phyloP scores from a whole-genome alignment of 108 stramenopile genomes.

The Fragilariopsis cylindrus region DNA sequence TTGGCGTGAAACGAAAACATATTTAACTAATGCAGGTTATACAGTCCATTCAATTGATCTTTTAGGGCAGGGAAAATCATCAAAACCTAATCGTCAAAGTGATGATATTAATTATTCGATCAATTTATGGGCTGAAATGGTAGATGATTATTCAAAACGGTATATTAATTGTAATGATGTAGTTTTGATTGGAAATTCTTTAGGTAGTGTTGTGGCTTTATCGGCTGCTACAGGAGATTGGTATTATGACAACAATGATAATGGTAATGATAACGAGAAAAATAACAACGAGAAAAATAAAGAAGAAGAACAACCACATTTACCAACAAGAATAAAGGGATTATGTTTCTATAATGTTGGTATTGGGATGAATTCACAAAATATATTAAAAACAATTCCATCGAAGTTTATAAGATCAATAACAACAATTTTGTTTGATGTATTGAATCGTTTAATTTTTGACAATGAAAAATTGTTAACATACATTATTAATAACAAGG shows the following conservation, averaged over 20 bases:
- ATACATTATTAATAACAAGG: slow-evolving; percentile 51
- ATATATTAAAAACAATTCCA: slow-evolving; percentile 47
- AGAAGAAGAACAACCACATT: neutral
- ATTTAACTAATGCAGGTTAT: slow-evolving; percentile 47
- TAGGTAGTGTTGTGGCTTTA: slow-evolving; percentile 61
- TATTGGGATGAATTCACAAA: slow-evolving; percentile 62
- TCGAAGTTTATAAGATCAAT: slow-evolving; percentile 30
- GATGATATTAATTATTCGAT: slow-evolving; percentile 56
- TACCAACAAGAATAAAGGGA: slow-evolving; percentile 33
- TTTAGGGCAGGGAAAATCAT: slow-evolving; percentile 60
- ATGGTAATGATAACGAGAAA: neutral
- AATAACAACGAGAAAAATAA: slow-evolving; percentile 12
- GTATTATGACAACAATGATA: neutral
- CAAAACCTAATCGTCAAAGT: slow-evolving; percentile 41
- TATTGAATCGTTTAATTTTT: slow-evolving; percentile 52
- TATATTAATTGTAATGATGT: slow-evolving; percentile 32
- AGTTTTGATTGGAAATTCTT: slow-evolving; percentile 61
- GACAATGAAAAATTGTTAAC: slow-evolving; percentile 43
- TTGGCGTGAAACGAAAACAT: slow-evolving; percentile 56
- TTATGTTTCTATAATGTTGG: slow-evolving; percentile 68
- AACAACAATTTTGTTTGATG: slow-evolving; percentile 43
- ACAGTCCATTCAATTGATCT: slow-evolving; percentile 65
- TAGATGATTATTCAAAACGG: slow-evolving; percentile 53
- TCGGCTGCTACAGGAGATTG: slow-evolving; percentile 67
- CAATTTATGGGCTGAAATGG: slow-evolving; percentile 63